A percentile compares a stretch with the other conserved stretches of the same genome.
These are phyloP conservation scores for Skeletonema costatum DNA, from an alignment of 108 stramenopile species.

Conservation along the genomic window DNA sequence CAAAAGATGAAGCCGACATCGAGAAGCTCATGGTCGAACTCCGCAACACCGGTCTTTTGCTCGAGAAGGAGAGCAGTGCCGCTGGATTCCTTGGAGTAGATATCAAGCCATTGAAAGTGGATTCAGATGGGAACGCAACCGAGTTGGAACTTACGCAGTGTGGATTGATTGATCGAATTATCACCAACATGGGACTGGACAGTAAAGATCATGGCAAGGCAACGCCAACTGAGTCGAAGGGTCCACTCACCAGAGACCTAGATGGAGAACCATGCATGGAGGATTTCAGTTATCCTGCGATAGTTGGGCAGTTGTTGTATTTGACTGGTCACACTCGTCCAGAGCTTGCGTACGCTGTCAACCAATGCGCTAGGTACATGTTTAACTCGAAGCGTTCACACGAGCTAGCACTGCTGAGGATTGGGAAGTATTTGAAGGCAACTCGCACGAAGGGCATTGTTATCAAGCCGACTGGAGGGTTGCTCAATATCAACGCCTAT, in stretches of 20 bases:
- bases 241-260: constrained; percentile 3
- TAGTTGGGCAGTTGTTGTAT: constrained; percentile 43
- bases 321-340: constrained; percentile 24
- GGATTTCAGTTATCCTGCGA: constrained; percentile 10
- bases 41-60: no score
- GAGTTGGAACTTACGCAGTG: constrained; percentile 30
- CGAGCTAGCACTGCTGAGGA: constrained; percentile 36
- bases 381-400: constrained; percentile 40
- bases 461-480: constrained; percentile 10
- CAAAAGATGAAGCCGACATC: no score
- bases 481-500: constrained; percentile 43
- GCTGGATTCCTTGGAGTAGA: no score
- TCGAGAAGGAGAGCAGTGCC: no score
- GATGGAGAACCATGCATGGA: constrained; percentile 12
- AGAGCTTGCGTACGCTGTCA: constrained; percentile 45
- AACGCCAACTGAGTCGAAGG: not conserved
- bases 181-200: constrained; percentile 46
- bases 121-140: not conserved
- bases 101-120: constrained; percentile 38
- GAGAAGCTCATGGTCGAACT: no score
- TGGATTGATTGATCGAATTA: constrained; percentile 52
- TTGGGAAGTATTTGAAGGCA: constrained; percentile 38
- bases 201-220: not conserved
- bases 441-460: constrained; percentile 41
- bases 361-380: constrained; percentile 40